Base-by-base conservation (phyloP, 495 filamentous ascomycete species). In the Lasiosphaeria hispida region DNA sequence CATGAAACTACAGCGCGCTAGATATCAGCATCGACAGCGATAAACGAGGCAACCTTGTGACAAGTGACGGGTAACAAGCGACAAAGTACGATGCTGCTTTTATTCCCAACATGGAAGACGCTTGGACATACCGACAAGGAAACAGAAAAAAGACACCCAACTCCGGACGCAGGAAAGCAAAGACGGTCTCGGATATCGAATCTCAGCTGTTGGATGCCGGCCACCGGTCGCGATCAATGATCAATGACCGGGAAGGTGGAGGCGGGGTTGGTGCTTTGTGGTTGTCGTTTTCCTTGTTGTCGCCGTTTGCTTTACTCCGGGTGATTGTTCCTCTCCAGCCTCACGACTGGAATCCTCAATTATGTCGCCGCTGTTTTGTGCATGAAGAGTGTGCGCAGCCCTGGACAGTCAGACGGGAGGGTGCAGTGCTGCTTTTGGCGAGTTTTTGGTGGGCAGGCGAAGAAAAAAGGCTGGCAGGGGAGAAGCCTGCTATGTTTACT, bases 401-500 rank as follows among this genome's bases (percentile, higher is more conserved):
- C 55, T 18, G 52, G 49, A 30, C 23, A 30, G 23, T 30, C 23
- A 5, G 23, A 30, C 55, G 55, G 51, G 18, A 55, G 60, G 54
- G 43, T 48, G 65, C 39, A 57, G 52, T 36, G 41, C 54, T 59
- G 58, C 45, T 61, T 61, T 61, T 58, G 62, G 62, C 40, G 14
- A 40, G 41, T 57, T 38, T 38, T 42, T 7, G 10, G 57, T 58
- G 60, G 60, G 57, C 50, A 50, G 58, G 48, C 48, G 41, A 50
- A 61, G 50, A 44, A 56, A 66, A 60, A 57, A 37, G 44, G 42
- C 51, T 42, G 59, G 48, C 59, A 42, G 39, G 55, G 58, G 50
- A 51, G 51, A 43, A 57, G 53, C 14, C 51, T 42, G 54, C 40
- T 69, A 43, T 69, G 67, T 69, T 69, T 69, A 69, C 67, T 69